Conservation (phyloP, 495 filamentous ascomycete species). For the Pseudotulostoma volvatum region DNA sequence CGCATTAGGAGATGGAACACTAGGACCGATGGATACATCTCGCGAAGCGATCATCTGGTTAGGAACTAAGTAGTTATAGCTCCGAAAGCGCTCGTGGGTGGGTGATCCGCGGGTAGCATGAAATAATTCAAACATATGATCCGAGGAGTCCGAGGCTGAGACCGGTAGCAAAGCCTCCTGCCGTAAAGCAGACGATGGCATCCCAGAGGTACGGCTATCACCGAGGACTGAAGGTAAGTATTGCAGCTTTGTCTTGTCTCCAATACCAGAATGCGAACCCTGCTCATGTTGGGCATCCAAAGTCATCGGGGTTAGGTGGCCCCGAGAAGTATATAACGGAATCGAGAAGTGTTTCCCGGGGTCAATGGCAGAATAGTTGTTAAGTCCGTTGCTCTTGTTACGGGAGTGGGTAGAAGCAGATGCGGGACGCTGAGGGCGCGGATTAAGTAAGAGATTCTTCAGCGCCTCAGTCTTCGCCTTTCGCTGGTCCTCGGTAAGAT, state of each 20-base stretch:
- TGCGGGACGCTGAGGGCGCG: slow-evolving; percentile 24
- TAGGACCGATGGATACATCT: background rate
- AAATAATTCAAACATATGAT: background rate
- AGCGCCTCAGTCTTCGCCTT: slow-evolving; percentile 29
- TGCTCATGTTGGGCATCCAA: background rate
- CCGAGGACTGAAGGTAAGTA: background rate
- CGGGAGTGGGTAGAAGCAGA: slow-evolving; percentile 12
- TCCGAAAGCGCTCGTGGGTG: background rate
- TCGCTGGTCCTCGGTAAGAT: slow-evolving; percentile 23
- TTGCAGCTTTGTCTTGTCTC: background rate
- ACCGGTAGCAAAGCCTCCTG: slow-evolving; percentile 1
- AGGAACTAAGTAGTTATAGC: background rate
- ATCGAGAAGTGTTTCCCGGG: slow-evolving; percentile 22
- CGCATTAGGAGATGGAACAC: slow-evolving; percentile 9
- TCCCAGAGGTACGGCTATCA: background rate
- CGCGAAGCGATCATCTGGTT: background rate
- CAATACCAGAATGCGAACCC: background rate
- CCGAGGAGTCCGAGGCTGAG: background rate
- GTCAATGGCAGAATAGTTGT: slow-evolving; percentile 6
- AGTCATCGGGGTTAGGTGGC: slow-evolving; percentile 16
- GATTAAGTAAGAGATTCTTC: slow-evolving; percentile 32
- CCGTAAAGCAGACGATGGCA: background rate
- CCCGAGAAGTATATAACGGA: slow-evolving; percentile 21
- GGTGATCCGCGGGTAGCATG: background rate
- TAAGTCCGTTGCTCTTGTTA: slow-evolving; percentile 6